phyloP scores from a whole-genome alignment of 1,139 yeast species.

The Pichia sp. region DNA sequence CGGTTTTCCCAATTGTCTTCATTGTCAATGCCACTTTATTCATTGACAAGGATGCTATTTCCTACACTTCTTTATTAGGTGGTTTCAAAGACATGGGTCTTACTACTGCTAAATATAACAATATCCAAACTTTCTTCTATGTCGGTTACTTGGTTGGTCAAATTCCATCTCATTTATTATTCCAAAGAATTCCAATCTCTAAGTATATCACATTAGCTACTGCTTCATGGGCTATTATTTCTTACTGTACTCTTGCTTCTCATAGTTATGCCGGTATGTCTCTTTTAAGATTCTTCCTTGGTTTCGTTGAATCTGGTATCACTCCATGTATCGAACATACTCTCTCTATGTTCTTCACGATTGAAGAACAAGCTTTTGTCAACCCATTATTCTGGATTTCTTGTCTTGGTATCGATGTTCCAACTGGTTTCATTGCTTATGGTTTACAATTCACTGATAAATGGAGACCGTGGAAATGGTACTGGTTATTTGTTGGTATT shows the following conservation, averaged over 20 bases:
- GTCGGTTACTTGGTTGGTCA: constrained; percentile 42
- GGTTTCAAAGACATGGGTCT: constrained; percentile 43
- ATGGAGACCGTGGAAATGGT: constrained; percentile 33
- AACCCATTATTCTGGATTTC: constrained; percentile 37
- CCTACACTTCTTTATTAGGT: constrained; percentile 45
- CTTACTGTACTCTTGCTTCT: constrained; percentile 33
- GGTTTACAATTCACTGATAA: constrained; percentile 33
- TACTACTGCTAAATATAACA: constrained; percentile 34
- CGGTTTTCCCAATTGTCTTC: constrained; percentile 31
- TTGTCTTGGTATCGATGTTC: constrained; percentile 36
- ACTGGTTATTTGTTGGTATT: constrained; percentile 36
- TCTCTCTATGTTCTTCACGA: constrained; percentile 36
- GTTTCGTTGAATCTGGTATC: constrained; percentile 35
- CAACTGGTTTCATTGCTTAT: constrained; percentile 39
- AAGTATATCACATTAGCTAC: constrained; percentile 30
- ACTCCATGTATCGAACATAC: constrained; percentile 37
- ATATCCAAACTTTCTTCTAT: constrained; percentile 42
- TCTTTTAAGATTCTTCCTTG: constrained; percentile 35
- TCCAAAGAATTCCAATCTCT: constrained; percentile 36
- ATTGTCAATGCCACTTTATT: constrained; percentile 36
- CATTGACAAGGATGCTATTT: constrained; percentile 43
- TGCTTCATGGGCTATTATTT: constrained; percentile 34
- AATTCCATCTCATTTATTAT: constrained; percentile 23
- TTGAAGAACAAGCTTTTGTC: constrained; percentile 34
- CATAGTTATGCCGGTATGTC: constrained; percentile 34